These are phyloP conservation scores for Saturnispora saitoi DNA, from an alignment of 805 yeast species.

Conservation along the genomic window DNA sequence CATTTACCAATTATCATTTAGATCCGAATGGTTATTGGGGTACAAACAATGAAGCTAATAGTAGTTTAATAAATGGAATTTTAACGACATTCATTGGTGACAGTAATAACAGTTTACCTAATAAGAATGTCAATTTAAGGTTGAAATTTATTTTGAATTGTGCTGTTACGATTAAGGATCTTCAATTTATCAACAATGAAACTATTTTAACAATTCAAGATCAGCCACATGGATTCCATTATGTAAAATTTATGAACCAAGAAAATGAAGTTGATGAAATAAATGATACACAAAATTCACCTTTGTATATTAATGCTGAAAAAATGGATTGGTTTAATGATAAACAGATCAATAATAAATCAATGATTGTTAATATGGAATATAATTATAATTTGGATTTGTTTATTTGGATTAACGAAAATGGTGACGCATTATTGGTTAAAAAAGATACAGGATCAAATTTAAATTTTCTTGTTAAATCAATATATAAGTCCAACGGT, in stretches of 20 bases:
- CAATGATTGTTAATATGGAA: slow-evolving; percentile 13
- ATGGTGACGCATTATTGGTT: slow-evolving; percentile 26
- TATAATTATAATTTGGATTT: slow-evolving; percentile 21
- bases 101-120: slow-evolving; percentile 22
- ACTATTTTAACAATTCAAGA: slow-evolving; percentile 24
- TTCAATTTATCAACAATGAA: slow-evolving; percentile 19
- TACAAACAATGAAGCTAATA: slow-evolving; percentile 4
- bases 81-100: slow-evolving; percentile 22
- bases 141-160: slow-evolving; percentile 29
- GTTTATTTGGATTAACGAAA: slow-evolving; percentile 26
- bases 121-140: slow-evolving; percentile 27
- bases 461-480: slow-evolving; percentile 19
- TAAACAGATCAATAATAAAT: slow-evolving; percentile 9
- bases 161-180: slow-evolving; percentile 27
- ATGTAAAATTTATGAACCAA: slow-evolving; percentile 13
- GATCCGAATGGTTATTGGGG: slow-evolving; percentile 12
- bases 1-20: slow-evolving; percentile 10
- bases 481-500: slow-evolving; percentile 15
- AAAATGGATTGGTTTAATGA: slow-evolving; percentile 28
- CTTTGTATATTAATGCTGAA: slow-evolving; percentile 21
- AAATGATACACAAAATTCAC: slow-evolving; percentile 17
- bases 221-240: slow-evolving; percentile 30
- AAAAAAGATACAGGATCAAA: slow-evolving; percentile 3
- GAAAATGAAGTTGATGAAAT: slow-evolving; percentile 10
- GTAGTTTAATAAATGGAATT: slow-evolving; percentile 11